Conservation (phyloP, 1,284 basidiomycete genomes). For the Waitea zeae region DNA sequence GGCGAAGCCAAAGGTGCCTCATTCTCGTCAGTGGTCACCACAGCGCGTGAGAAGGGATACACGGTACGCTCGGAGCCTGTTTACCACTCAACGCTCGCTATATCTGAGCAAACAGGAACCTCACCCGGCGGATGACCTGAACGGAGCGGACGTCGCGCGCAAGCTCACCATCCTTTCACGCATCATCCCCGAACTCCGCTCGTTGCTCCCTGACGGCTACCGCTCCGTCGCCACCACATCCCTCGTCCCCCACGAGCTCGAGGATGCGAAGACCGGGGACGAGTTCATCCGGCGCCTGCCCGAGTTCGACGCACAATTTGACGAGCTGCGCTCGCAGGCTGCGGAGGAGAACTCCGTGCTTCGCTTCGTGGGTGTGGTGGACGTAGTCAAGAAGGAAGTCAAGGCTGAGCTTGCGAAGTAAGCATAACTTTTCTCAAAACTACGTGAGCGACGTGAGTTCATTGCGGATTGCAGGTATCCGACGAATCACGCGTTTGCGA, state of each 20-base stretch:
- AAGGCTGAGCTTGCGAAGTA: slow-evolving; percentile 83
- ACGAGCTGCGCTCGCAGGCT: slow-evolving; percentile 62
- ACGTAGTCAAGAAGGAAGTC: slow-evolving; percentile 56
- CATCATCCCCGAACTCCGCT: slow-evolving; percentile 39
- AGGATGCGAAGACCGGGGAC: slow-evolving; percentile 49
- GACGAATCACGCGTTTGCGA: slow-evolving; percentile 82
- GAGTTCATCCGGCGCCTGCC: slow-evolving; percentile 73
- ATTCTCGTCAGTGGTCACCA: slow-evolving; percentile 82
- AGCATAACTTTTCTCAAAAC: slow-evolving; percentile 8
- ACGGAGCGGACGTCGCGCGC: slow-evolving; percentile 91
- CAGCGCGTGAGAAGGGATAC: slow-evolving; percentile 87
- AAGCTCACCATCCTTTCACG: slow-evolving; percentile 94
- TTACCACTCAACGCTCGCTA: not conserved
- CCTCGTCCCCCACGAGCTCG: slow-evolving; percentile 69
- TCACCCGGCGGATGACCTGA: slow-evolving; percentile 91
- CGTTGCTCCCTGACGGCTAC: slow-evolving; percentile 51
- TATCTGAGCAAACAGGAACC: slow-evolving; percentile 54
- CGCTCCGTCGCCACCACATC: slow-evolving; percentile 71
- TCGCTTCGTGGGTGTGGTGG: slow-evolving; percentile 90
- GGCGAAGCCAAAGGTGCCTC: slow-evolving; percentile 36
- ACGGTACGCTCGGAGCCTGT: slow-evolving; percentile 60
- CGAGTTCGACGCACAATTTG: slow-evolving; percentile 75
- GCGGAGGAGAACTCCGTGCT: slow-evolving; percentile 68
- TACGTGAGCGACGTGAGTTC: slow-evolving; percentile 1
- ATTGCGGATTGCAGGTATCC: slow-evolving; percentile 49